Evolutionary conservation across 495 filamentous ascomycete genomes (phyloP), one percentile per base, ranked within the genome.

Genomic region (Monascus purpureus): DNA sequence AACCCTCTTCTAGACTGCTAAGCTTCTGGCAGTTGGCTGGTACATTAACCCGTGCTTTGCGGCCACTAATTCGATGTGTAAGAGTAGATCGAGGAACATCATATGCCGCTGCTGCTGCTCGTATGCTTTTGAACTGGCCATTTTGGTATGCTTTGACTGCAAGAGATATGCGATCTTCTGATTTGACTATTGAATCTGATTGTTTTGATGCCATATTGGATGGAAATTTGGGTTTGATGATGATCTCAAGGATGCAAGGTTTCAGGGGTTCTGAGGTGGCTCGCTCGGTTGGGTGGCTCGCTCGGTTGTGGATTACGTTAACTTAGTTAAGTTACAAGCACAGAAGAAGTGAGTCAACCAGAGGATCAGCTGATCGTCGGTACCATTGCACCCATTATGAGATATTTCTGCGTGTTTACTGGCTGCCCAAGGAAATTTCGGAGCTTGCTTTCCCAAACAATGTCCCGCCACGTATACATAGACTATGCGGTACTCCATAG

Each of bases 241-340:
- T 27, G 25, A 27, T 6, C 22, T 11, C 6, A 24, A 6, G 25
- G n/a, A 27, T 27, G n/a, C n/a, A 6, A 27, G 25, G 25, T 27
- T 5, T 5, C 25, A 27, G 25, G 25, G 25, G 25, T 5, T 12
- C 25, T 5, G n/a, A 27, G n/a, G n/a, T 6, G 25, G 25, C 5
- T 24, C 22, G 25, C 4, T 27, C n/a, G 25, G 3, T 27, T 27
- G 5, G 4, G n/a, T 27, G 25, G 4, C 5, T 12, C 25, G 5
- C 25, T 27, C 25, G 25, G 25, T 27, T 5, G 25, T 27, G 25
- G 25, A 27, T 27, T 27, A 27, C 25, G 25, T 27, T 27, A 27
- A 27, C 6, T 24, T 24, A 24, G n/a, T n/a, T n/a, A n/a, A n/a
- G n/a, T n/a, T n/a, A n/a, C n/a, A n/a, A n/a, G n/a, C n/a, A n/a